Base-by-base conservation (phyloP, 257 asterid species). In the Voacanga thouarsii region DNA sequence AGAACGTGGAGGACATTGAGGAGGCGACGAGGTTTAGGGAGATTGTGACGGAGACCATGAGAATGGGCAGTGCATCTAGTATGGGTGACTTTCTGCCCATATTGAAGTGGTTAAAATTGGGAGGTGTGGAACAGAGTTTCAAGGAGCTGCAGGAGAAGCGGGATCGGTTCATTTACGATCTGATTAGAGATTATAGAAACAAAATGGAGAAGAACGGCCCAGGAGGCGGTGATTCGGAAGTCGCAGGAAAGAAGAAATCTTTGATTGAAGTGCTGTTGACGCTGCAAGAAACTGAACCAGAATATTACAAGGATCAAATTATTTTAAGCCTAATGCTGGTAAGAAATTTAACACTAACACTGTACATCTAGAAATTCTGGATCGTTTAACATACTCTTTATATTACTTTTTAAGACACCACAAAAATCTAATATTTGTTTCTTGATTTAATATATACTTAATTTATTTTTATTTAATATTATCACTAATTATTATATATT, bases 91-190 rank as follows among this genome's bases (percentile, higher is more conserved):
- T 77, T 44, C 21, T 85, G 55, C 88, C 88, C 5, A 15, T 80
- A 18, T 71, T 82, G 77, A 43, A 69, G 67, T 77, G 85, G 84
- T 37, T 85, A 3, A 79, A 77, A 43, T 26, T 67, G 26, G 79
- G 72, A 10, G 77, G 75, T 8, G 37, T 68, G 16, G 88, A 85
- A 37, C 49, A 82, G 3, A 67, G 51, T 5, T 57, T 85, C 81
- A 53, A 0, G 28, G 56, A 43, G 79, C 63, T 91, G 71, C 90
- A 86, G 37, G 68, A 63, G 37, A 88, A 75, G 74, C 82, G 94
- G 74, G 89, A 86, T 6, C 77, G 2, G 0, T 89, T 86, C 65
- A 82, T 91, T 83, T 91, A 90, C 78, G 86, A 84, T 45, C 28
- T 89, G 80, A 80, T 91, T 21, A 85, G 83, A 51, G 87, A 76